Base-by-base conservation (phyloP, 2,329 filamentous ascomycete species). In the Hymenoscyphus occultus region DNA sequence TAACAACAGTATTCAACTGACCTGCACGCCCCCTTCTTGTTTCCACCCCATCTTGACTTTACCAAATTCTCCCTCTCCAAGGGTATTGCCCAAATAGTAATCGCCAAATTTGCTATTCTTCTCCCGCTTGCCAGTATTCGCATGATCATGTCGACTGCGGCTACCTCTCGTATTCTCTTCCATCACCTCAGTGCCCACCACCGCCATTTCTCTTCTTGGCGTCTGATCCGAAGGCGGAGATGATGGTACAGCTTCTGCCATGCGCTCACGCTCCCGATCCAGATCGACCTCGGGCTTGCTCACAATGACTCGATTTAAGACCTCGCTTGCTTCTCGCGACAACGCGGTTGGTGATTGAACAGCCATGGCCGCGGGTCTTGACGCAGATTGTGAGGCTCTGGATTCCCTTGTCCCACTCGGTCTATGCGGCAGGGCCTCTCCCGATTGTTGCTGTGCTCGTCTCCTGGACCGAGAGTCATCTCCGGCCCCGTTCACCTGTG, bases 11-110 rank as follows among this genome's bases (percentile, higher is more conserved):
- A 39, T 39, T 9, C 7, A 63, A 67, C 78, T 71, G 80, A 89
- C 87, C 81, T 94, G 90, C 60, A 96, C 90, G 69, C 89, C 93
- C 66, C 93, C 93, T 78, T 96, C 93, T 76, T 92, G 91, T 78
- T 97, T 98, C 95, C 95, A 99, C 32, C 95, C 95, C 74, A 98
- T 87, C 78, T 97, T 98, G 73, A 99, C 95, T 77, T 99, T 99
- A 70, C 95, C 95, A 76, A 99, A 99, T 78, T 99, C 95, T 68
- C 95, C 95, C 80, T 99, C 95, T 60, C 95, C 95, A 60, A 99
- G 89, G 2, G 94, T 98, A 77, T 97, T 94, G 42, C 95, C 95
- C 3, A 99, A 84, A 67, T 96, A 92, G 78, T 98, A 99, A 69
- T 97, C 93, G 66, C 94, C 94, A 76, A 99, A 98, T 70, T 92